phyloP scores from a whole-genome alignment of 306 rosid species.

The Cyamopsis tetragonoloba region DNA sequence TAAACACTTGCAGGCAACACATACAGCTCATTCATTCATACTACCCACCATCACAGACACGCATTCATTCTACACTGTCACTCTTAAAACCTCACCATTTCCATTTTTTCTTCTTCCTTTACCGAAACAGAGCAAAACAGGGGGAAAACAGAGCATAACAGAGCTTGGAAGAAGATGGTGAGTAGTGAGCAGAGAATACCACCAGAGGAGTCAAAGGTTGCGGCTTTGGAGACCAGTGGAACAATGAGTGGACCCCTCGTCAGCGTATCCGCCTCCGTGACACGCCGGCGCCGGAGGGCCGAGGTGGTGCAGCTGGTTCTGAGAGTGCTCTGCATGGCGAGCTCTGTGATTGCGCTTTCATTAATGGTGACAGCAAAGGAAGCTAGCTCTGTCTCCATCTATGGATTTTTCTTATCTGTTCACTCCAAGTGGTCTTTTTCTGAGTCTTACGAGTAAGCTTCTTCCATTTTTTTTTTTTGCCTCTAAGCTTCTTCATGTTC shows the following conservation, averaged over 20 bases:
- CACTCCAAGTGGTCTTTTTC: slow-evolving; percentile 83
- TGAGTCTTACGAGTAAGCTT: slow-evolving; percentile 60
- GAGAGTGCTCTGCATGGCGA: slow-evolving; percentile 48
- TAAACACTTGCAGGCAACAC: not conserved
- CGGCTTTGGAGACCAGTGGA: slow-evolving; percentile 34
- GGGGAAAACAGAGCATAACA: slow-evolving; percentile 3
- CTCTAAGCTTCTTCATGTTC: not conserved
- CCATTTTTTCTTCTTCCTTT: not conserved
- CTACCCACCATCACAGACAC: not conserved
- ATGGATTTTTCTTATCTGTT: slow-evolving; percentile 60
- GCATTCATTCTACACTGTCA: not conserved
- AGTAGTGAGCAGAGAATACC: slow-evolving; percentile 40
- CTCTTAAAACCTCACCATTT: not conserved
- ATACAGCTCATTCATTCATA: slow-evolving; percentile 13
- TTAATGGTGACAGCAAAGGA: slow-evolving; percentile 76
- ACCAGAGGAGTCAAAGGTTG: slow-evolving; percentile 36
- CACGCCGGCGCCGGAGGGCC: slow-evolving; percentile 27
- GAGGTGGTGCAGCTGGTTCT: slow-evolving; percentile 45
- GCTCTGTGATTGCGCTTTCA: slow-evolving; percentile 49
- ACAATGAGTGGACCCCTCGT: slow-evolving; percentile 39
- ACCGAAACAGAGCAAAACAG: not conserved
- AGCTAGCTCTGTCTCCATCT: slow-evolving; percentile 46
- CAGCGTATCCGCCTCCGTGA: slow-evolving; percentile 5
- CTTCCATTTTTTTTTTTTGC: not conserved
- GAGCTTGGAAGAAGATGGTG: slow-evolving; percentile 27